These are phyloP conservation scores for Cercophora scortea DNA, from an alignment of 495 filamentous ascomycete species.

Conservation along the genomic window DNA sequence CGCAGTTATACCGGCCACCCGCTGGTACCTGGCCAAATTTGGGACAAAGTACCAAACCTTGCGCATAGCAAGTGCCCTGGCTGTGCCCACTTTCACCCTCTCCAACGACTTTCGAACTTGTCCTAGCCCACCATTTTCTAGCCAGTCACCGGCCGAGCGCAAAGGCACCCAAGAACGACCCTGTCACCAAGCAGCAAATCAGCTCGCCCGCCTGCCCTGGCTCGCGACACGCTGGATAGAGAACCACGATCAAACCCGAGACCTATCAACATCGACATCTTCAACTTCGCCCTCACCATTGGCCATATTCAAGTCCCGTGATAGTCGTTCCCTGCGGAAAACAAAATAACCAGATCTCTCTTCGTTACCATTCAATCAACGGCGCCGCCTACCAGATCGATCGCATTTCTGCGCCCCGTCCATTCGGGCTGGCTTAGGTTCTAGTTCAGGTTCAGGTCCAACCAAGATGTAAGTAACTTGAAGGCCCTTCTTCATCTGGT, in stretches of 20 bases:
- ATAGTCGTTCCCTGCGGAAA: conserved; percentile 40
- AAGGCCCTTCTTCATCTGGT: background rate
- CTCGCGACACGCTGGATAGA: conserved; percentile 17
- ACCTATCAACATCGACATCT: conserved; percentile 39
- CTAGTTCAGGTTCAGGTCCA: background rate
- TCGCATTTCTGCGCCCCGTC: conserved; percentile 12
- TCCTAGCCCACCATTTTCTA: conserved; percentile 12
- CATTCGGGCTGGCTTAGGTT: background rate
- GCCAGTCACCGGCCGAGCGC: conserved; percentile 28
- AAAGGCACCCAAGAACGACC: conserved; percentile 13
- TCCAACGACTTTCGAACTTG: conserved; percentile 1
- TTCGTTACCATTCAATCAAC: conserved; percentile 31
- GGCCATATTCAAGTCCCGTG: conserved; percentile 40
- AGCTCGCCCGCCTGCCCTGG: conserved; percentile 26
- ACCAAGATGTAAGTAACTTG: conserved; percentile 15
- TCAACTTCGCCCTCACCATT: conserved; percentile 32
- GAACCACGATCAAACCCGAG: conserved; percentile 28
- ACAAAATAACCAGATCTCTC: conserved; percentile 26
- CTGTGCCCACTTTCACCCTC: background rate
- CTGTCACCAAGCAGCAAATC: conserved; percentile 33
- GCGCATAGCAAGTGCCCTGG: background rate
- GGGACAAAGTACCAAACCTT: conserved; percentile 1
- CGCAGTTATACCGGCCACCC: conserved; percentile 7
- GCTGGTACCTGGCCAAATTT: conserved; percentile 1
- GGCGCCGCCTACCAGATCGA: conserved; percentile 8